phyloP scores from a whole-genome alignment of 1,284 basidiomycete species.

The Athelia sp. region DNA sequence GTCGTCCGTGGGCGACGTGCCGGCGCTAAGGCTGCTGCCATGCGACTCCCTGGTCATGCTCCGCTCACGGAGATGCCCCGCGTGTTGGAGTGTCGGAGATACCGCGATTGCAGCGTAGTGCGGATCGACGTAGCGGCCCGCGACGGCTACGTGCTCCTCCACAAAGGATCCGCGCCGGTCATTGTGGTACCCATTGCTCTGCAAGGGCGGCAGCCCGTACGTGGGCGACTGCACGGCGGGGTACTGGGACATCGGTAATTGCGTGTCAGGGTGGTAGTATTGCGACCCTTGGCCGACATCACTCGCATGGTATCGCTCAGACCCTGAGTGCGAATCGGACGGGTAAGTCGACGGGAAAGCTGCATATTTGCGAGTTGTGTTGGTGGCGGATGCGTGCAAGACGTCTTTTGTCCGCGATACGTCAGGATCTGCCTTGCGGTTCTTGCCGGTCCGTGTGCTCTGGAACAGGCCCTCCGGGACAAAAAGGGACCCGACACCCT shows the following conservation, averaged over 20 bases:
- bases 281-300: conserved; percentile 14
- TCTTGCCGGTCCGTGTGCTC: conserved; percentile 54
- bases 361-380: conserved; percentile 44
- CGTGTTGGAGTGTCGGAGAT: neutral
- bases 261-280: conserved; percentile 14
- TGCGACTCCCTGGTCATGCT: too few relatives aligned
- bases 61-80: neutral
- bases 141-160: neutral
- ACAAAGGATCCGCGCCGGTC: neutral
- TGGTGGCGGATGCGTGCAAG: conserved; percentile 20
- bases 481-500: conserved; percentile 42
- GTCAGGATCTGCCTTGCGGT: conserved; percentile 23
- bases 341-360: conserved; percentile 43
- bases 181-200: conserved; percentile 4
- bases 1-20: neutral
- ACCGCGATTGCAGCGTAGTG: neutral
- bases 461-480: conserved; percentile 61
- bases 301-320: conserved; percentile 15
- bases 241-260: conserved; percentile 19
- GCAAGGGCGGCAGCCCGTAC: conserved; percentile 23
- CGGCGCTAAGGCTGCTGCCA: neutral
- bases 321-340: conserved; percentile 4
- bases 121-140: neutral
- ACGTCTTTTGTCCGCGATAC: conserved; percentile 19
- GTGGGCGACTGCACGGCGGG: conserved; percentile 20